Evolutionary conservation across 306 rosid species (phyloP).

Genomic region (Boehmeria nivea): DNA sequence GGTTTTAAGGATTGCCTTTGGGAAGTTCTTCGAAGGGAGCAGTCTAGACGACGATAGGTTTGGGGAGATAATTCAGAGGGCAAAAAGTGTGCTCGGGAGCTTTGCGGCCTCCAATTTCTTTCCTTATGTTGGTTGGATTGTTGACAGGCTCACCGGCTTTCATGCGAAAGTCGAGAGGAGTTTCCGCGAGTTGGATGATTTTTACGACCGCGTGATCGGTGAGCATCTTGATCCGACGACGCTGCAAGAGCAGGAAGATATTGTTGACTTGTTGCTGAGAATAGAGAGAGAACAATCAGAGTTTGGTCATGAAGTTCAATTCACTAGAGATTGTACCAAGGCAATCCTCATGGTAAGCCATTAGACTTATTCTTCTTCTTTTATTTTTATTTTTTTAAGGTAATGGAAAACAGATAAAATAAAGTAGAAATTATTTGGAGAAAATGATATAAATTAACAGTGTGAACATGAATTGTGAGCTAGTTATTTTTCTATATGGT

Average conservation of each 20-base stretch:
- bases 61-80: constrained; percentile 5
- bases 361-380: background rate
- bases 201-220: constrained; percentile 33
- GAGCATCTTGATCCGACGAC: constrained; percentile 12
- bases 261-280: constrained; percentile 25
- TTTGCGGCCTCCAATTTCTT: constrained; percentile 28
- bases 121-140: constrained; percentile 39
- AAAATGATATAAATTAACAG: too few species aligned
- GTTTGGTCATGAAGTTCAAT: background rate
- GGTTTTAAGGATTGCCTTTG: constrained; percentile 30
- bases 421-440: too few species aligned
- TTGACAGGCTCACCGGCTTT: constrained; percentile 27
- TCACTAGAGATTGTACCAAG: constrained; percentile 26
- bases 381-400: background rate
- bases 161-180: constrained; percentile 24
- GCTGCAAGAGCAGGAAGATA: constrained; percentile 11
- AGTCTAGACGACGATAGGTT: constrained; percentile 9
- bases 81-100: constrained; percentile 22
- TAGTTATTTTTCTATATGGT: too few species aligned
- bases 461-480: too few species aligned
- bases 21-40: background rate
- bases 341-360: constrained; percentile 34
- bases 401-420: background rate
- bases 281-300: constrained; percentile 6
- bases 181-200: constrained; percentile 36